Percentiles rank a stretch among this genome's conserved stretches.
These are phyloP conservation scores for Xylariales sp. DNA, from an alignment of 2,329 filamentous ascomycete genomes.

Conservation along the genomic window DNA sequence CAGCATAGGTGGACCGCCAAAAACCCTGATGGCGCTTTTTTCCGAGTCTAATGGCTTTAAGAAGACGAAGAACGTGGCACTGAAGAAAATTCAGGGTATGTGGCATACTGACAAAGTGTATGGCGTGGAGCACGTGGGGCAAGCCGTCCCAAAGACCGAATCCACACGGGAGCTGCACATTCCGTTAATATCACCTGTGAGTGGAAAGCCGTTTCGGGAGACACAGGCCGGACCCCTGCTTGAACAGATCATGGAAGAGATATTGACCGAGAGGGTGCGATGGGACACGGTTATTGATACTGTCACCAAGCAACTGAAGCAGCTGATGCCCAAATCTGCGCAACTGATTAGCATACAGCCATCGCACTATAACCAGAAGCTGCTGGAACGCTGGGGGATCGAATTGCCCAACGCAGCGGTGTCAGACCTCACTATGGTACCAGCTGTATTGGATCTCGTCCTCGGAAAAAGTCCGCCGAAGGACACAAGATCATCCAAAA, in stretches of 20 bases:
- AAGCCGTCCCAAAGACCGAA: neutral
- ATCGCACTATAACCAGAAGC: no score
- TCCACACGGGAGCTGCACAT: conserved; percentile 12
- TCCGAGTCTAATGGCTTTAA: conserved; percentile 24
- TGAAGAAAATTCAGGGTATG: conserved; percentile 33
- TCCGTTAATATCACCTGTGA: conserved; percentile 28
- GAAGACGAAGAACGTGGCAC: conserved; percentile 21
- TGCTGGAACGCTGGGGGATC: no score
- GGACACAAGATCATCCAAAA: conserved; percentile 53
- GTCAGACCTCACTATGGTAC: conserved; percentile 23
- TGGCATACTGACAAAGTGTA: conserved; percentile 33
- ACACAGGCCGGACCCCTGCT: conserved; percentile 21
- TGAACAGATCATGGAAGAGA: conserved; percentile 22
- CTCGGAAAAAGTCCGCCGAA: conserved; percentile 12
- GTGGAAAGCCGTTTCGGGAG: conserved; percentile 22
- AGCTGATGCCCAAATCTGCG: no score
- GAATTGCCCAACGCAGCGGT: conserved; percentile 15
- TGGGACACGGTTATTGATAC: conserved; percentile 25
- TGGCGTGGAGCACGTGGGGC: neutral
- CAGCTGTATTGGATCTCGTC: conserved; percentile 19
- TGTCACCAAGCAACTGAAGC: conserved; percentile 16
- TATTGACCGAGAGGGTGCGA: conserved; percentile 24
- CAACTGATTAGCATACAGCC: no score
- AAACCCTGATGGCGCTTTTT: conserved; percentile 25
- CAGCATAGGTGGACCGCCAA: conserved; percentile 34